Conservation (phyloP, 768 basidiomycete genomes). For the Heimioporus sp. region DNA sequence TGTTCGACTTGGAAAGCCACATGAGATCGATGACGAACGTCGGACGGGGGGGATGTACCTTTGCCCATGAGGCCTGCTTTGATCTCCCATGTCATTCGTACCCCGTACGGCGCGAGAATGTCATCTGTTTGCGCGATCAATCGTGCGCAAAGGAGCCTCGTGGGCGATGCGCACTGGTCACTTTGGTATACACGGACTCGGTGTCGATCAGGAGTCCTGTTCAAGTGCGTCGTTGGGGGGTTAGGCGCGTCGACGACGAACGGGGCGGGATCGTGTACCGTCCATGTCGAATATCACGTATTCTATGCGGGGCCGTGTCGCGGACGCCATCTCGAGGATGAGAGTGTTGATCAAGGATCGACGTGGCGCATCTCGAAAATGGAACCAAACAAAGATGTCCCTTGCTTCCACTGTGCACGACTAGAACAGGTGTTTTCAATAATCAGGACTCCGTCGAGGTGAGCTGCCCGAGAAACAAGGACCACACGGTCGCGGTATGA, state of each 20-base stretch:
- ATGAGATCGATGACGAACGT: background rate
- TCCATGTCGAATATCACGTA: conserved; percentile 78
- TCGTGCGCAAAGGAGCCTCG: background rate
- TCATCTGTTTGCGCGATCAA: conserved; percentile 45
- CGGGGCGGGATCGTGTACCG: conserved; percentile 36
- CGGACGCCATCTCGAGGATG: conserved; percentile 9
- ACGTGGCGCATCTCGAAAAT: too few relatives aligned
- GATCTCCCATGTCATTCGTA: conserved; percentile 84
- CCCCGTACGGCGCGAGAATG: conserved; percentile 69
- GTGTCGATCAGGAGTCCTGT: conserved; percentile 75
- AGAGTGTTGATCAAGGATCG: too few relatives aligned
- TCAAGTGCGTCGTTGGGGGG: conserved; percentile 1
- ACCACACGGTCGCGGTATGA: too few relatives aligned
- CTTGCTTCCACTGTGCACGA: too few relatives aligned
- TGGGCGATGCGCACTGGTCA: conserved; percentile 57
- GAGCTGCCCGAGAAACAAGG: too few relatives aligned
- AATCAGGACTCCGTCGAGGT: too few relatives aligned
- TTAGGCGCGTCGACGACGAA: background rate
- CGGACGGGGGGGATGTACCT: conserved; percentile 40
- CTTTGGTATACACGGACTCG: conserved; percentile 72
- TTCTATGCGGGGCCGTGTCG: conserved; percentile 36
- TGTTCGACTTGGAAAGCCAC: conserved; percentile 51
- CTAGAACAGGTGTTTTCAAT: too few relatives aligned
- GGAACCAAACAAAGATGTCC: too few relatives aligned
- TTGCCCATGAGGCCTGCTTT: conserved; percentile 90